Percentiles rank a stretch among this genome's conserved stretches.
Evolutionary conservation across 2,329 filamentous ascomycete species (phyloP).

Genomic region (Aspergillus sp.): DNA sequence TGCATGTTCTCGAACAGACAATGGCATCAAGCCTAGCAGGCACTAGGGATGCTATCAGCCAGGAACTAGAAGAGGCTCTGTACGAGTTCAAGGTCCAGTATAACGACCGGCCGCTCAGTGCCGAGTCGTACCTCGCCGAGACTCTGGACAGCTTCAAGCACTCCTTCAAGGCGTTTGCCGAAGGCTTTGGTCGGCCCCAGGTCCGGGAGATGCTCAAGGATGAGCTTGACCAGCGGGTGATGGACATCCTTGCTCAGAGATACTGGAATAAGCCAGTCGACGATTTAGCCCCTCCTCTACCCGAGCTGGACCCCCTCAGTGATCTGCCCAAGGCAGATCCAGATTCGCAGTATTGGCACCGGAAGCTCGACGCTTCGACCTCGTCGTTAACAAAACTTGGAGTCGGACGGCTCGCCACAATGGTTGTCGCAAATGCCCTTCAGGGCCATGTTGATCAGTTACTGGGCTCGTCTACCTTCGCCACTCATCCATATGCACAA

Average conservation of each 20-base stretch:
- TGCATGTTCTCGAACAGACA: slow-evolving; percentile 92
- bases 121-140: slow-evolving; percentile 93
- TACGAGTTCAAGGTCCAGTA: slow-evolving; percentile 99
- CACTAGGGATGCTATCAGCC: slow-evolving; percentile 84
- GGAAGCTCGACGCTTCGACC: slow-evolving; percentile 85
- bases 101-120: slow-evolving; percentile 88
- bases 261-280: slow-evolving; percentile 96
- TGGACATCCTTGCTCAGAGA: slow-evolving; percentile 82
- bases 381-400: slow-evolving; percentile 88
- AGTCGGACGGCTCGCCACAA: slow-evolving; percentile 85
- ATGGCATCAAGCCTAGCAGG: slow-evolving; percentile 88
- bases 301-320: slow-evolving; percentile 62
- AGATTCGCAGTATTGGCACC: slow-evolving; percentile 80
- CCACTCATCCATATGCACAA: slow-evolving; percentile 80
- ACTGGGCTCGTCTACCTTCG: slow-evolving; percentile 72
- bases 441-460: slow-evolving; percentile 74
- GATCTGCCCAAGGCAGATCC: slow-evolving; percentile 78
- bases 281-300: slow-evolving; percentile 59
- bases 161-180: slow-evolving; percentile 87
- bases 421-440: slow-evolving; percentile 78
- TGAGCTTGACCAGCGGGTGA: slow-evolving; percentile 86
- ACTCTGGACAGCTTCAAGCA: slow-evolving; percentile 95
- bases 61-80: slow-evolving; percentile 90
- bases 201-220: slow-evolving; percentile 83
- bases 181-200: slow-evolving; percentile 78